Base-by-base conservation (phyloP, 23 red algal genomes). In the Gracilaria domingensis region DNA sequence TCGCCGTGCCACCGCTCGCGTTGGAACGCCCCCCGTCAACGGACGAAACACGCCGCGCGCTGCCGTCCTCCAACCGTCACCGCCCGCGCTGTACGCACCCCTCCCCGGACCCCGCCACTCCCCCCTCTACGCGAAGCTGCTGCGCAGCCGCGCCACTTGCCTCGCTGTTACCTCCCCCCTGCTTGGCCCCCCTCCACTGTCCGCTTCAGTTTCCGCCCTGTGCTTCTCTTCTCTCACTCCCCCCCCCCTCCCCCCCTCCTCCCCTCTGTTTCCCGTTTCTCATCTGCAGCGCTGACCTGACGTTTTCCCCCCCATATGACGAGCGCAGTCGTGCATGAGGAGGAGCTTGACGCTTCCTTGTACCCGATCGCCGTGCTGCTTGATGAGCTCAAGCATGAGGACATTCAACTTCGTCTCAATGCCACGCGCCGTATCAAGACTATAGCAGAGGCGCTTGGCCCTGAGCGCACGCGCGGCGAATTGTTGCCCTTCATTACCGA, bases 401-500 rank as follows among this genome's bases (percentile, higher is more conserved):
- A 99, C 60, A 75, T 99, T 74, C 74, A 93, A 75, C 87, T 96
- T 34, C 93, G 97, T 9, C 75, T 96, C 36, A 93, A 99, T 65
- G 91, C 97, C 38, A 94, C 93, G 26, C 88, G 92, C 47, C 84
- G 92, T 34, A 89, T 99, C 62, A 90, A 90, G 39, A 93, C 85
- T 26, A 99, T 99, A 58, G 93, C 97, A 28, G 81, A 79, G 28
- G 97, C 97, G 1, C 59, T 99, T 12, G 97, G 97, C 3, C 87
- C 93, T 18, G 97, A 99, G 69, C 89, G 97, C 55, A 99, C 97
- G 17, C 94, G 97, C 30, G 81, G 81, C 80, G 97, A 99, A 51
- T 90, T 99, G 29, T 82, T 99, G 33, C 97, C 97, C 12, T 99
- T 99, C 84, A 76, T 99, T n/a, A 94, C 83, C 30, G 97, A 99